Evolutionary conservation across 352 stramenopile species (phyloP).

Genomic region (Phytophthora ohioensis): DNA sequence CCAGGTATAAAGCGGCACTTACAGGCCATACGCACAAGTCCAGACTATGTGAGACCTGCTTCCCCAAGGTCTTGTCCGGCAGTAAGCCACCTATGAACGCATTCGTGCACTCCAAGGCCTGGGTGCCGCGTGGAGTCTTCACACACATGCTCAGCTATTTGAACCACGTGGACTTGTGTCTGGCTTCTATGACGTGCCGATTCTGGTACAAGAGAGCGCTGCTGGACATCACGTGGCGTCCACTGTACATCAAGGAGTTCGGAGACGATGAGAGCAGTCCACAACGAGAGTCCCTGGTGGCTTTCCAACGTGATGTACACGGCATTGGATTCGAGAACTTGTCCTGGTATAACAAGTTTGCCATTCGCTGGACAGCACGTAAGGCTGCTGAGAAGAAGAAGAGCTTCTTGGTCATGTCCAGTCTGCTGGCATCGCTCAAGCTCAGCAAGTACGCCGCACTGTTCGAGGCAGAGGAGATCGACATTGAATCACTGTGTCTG

Average conservation of each 20-base stretch:
- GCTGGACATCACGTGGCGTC: conserved; percentile 87
- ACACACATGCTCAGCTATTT: conserved; percentile 89
- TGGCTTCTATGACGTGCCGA: conserved; percentile 87
- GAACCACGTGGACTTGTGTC: conserved; percentile 86
- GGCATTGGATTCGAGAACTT: conserved; percentile 88
- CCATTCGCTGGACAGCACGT: conserved; percentile 81
- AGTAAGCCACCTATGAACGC: conserved; percentile 81
- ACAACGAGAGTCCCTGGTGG: conserved; percentile 82
- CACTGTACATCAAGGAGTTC: conserved; percentile 87
- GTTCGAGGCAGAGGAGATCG: conserved; percentile 90
- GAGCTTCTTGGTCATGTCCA: conserved; percentile 89
- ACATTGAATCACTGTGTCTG: conserved; percentile 87
- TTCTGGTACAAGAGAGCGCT: conserved; percentile 90
- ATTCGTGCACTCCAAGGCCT: conserved; percentile 89
- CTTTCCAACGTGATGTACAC: conserved; percentile 89
- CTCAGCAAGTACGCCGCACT: conserved; percentile 87
- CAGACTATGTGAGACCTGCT: conserved; percentile 85
- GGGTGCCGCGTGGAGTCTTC: conserved; percentile 87
- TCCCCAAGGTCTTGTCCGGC: conserved; percentile 83
- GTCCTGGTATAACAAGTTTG: conserved; percentile 88
- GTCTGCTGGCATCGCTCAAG: conserved; percentile 76
- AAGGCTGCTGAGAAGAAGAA: conserved; percentile 91
- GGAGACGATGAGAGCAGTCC: conserved; percentile 82
- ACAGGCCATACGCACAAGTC: conserved; percentile 87
- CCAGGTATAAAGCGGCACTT: conserved; percentile 78